A percentile compares a stretch with the other conserved stretches of the same genome.
Evolutionary conservation across 495 filamentous ascomycete species (phyloP).

Genomic region (Penicillium odoratum): DNA sequence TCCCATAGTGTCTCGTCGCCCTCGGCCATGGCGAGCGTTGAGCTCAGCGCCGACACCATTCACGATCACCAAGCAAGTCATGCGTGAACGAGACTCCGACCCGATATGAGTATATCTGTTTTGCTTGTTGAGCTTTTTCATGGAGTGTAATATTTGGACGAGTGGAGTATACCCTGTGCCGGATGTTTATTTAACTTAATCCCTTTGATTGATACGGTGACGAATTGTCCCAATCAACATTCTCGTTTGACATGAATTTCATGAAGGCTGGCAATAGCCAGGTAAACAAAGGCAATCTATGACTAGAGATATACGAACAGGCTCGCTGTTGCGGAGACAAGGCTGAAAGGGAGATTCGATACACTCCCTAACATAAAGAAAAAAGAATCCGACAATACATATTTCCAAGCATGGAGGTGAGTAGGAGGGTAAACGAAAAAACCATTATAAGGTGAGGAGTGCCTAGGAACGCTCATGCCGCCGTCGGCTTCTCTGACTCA

Average conservation of each 20-base stretch:
- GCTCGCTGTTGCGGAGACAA: slow-evolving; percentile 3
- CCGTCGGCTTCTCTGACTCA: slow-evolving; percentile 8
- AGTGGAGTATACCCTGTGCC: background rate
- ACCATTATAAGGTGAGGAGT: background rate
- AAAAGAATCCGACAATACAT: slow-evolving; percentile 1
- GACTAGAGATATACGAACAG: slow-evolving; percentile 14
- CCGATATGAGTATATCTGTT: background rate
- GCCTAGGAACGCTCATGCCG: slow-evolving; percentile 11
- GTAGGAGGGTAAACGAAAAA: background rate
- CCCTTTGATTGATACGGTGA: background rate
- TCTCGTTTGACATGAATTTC: background rate
- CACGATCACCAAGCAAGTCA: slow-evolving; percentile 7
- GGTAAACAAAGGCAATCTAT: slow-evolving; percentile 26
- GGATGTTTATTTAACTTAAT: background rate
- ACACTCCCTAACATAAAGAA: slow-evolving; percentile 16
- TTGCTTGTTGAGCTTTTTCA: background rate
- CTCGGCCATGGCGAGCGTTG: slow-evolving; percentile 11
- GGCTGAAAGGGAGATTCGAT: slow-evolving; percentile 6
- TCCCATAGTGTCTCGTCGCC: slow-evolving; percentile 17
- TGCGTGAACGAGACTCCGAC: background rate
- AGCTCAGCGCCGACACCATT: slow-evolving; percentile 12
- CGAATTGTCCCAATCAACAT: background rate
- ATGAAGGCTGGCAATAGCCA: slow-evolving; percentile 1
- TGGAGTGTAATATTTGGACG: background rate
- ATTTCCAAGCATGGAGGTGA: background rate